Base-by-base conservation (phyloP, 192 early-diverging fungal species). In the Linnemannia exigua region DNA sequence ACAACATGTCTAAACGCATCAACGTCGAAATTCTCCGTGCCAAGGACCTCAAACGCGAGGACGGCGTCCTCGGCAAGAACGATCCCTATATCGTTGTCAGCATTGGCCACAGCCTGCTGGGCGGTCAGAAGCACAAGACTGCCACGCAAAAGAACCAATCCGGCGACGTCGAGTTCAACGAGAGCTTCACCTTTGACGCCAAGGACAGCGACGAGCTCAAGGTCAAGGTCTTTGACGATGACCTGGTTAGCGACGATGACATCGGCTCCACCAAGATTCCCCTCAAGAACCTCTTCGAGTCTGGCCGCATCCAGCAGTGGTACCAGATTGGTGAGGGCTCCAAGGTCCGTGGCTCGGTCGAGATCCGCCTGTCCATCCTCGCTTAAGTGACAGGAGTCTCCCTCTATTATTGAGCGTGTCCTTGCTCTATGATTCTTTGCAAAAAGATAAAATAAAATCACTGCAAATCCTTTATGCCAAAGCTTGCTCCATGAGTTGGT, bases 251-350 rank as follows among this genome's bases (percentile, higher is more conserved):
- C 47, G 71, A 72, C 71, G 71, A 72, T 20, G 71, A 72, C 33
- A 72, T 72, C 51, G 71, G 71, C 47, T 20, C 20, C 48, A 72
- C 71, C 71, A 72, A 72, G 71, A 51, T 72, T n/a, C 71, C 71
- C 47, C 15, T 72, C 12, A 47, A 72, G 7, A 52, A 7, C 46
- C 48, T 72, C 46, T 72, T 72, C 48, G 31, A 51, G 46, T 52
- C 71, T 35, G 6, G 8, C 16, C 46, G 33, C 9, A 31, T 72
- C 31, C n/a, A 36, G 12, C 71, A 72, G 71, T 72, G 71, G 71
- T 72, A 72, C 71, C 71, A 72, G 71, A 72, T 72, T 52, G 71
- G 71, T 16, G 71, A 72, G 71, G 71, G 71, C 47, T 72, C 71
- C 71, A 72, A 72, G 71, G 71, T 72, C 71, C 71, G 71, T 36